Percentiles rank a stretch among this genome's conserved stretches.
These are phyloP conservation scores for Brettanomyces nanus DNA, from an alignment of 805 yeast species.

Conservation along the genomic window DNA sequence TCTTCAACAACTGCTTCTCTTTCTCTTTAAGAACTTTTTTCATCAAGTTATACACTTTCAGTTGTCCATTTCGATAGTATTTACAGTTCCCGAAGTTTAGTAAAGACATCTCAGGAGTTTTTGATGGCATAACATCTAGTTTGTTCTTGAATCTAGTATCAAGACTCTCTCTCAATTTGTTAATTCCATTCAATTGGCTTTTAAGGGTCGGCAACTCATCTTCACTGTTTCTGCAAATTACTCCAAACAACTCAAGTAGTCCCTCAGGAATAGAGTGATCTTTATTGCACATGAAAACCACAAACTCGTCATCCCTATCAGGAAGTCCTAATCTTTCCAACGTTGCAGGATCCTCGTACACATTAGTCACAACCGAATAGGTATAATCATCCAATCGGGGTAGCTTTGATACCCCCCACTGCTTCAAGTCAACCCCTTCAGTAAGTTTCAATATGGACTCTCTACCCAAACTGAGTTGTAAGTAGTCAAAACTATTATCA, in stretches of 20 bases:
- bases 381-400: slow-evolving; percentile 24
- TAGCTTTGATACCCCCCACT: slow-evolving; percentile 17
- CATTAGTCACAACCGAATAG: slow-evolving; percentile 12
- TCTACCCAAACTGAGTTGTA: slow-evolving; percentile 51
- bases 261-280: slow-evolving; percentile 33
- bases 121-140: slow-evolving; percentile 10
- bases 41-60: slow-evolving; percentile 28
- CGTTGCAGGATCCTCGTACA: not conserved
- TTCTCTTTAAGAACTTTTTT: slow-evolving; percentile 31
- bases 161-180: slow-evolving; percentile 45
- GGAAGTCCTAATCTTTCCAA: slow-evolving; percentile 3
- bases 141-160: slow-evolving; percentile 33
- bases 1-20: slow-evolving; percentile 34
- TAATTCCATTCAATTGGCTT: slow-evolving; percentile 53
- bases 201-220: slow-evolving; percentile 42
- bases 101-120: slow-evolving; percentile 3
- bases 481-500: slow-evolving; percentile 47
- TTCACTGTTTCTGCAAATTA: slow-evolving; percentile 37
- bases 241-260: slow-evolving; percentile 45
- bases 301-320: not conserved
- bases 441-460: not conserved
- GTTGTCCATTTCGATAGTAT: slow-evolving; percentile 35
- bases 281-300: slow-evolving; percentile 21
- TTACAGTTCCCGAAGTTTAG: slow-evolving; percentile 19
- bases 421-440: slow-evolving; percentile 2